These are phyloP conservation scores for Ascocoryne sarcoides DNA, from an alignment of 2,329 filamentous ascomycete genomes.

Conservation along the genomic window DNA sequence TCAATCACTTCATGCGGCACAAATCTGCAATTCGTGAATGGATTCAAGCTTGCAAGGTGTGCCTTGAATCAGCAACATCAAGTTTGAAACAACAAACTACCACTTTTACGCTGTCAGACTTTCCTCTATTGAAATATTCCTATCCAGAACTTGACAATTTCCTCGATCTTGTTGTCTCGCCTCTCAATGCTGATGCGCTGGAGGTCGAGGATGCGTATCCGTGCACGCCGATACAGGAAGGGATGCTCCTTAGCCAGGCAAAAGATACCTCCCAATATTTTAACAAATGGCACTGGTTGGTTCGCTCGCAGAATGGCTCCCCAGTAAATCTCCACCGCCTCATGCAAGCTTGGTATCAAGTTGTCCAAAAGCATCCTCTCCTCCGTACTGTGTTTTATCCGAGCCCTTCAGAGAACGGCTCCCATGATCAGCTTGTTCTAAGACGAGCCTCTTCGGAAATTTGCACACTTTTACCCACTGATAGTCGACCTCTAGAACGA, in stretches of 20 bases:
- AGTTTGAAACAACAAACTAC: no score
- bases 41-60: background rate
- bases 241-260: background rate
- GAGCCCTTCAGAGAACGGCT: background rate
- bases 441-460: no score
- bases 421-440: background rate
- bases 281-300: background rate
- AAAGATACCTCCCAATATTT: background rate
- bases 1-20: background rate
- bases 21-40: background rate
- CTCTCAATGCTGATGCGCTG: background rate
- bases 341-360: background rate
- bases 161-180: no score
- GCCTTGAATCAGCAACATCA: no score
- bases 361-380: background rate
- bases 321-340: background rate
- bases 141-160: background rate
- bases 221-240: slow-evolving; percentile 2
- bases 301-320: background rate
- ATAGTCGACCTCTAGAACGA: no score
- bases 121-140: slow-evolving; percentile 3
- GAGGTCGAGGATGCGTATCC: slow-evolving; percentile 1
- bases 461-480: no score
- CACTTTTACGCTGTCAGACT: slow-evolving; percentile 11
- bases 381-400: background rate